Evolutionary conservation across 1,284 basidiomycete species (phyloP).

Genomic region (Boletus semigastroideus): DNA sequence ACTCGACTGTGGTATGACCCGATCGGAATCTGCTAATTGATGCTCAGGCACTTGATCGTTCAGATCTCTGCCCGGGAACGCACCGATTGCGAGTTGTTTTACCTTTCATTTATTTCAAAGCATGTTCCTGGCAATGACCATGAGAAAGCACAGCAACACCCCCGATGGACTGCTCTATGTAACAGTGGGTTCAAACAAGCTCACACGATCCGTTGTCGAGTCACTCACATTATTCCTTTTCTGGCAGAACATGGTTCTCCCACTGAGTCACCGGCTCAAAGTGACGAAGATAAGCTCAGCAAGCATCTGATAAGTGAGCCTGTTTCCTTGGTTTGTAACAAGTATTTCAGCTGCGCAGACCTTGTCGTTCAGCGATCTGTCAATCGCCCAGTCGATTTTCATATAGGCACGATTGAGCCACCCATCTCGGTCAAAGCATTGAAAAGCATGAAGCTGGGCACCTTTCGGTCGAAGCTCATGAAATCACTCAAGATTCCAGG

Average conservation of each 20-base stretch:
- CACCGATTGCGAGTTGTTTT: constrained; percentile 85
- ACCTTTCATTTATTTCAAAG: constrained; percentile 64
- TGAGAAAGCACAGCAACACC: constrained; percentile 49
- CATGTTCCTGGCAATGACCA: constrained; percentile 44
- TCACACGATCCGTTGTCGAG: not conserved
- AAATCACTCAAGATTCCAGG: constrained; percentile 41
- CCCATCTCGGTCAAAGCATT: constrained; percentile 50
- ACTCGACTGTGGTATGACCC: constrained; percentile 61
- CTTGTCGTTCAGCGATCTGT: constrained; percentile 37
- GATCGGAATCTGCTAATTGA: constrained; percentile 1
- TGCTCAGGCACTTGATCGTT: constrained; percentile 17
- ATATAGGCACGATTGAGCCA: constrained; percentile 16
- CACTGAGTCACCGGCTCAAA: constrained; percentile 35
- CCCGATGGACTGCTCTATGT: constrained; percentile 63
- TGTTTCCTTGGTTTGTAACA: not conserved
- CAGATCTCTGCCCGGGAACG: constrained; percentile 75
- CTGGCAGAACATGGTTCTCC: constrained; percentile 64
- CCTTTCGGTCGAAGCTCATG: constrained; percentile 53
- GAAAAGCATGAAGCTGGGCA: constrained; percentile 62
- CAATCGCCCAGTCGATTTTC: constrained; percentile 16
- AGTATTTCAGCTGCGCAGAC: constrained; percentile 32
- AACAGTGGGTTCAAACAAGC: constrained; percentile 48
- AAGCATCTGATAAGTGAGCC: constrained; percentile 59
- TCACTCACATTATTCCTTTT: not conserved
- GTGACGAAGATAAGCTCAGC: constrained; percentile 54